These are phyloP conservation scores for Asterionellopsis glacialis DNA, from an alignment of 108 stramenopile genomes.

Conservation along the genomic window DNA sequence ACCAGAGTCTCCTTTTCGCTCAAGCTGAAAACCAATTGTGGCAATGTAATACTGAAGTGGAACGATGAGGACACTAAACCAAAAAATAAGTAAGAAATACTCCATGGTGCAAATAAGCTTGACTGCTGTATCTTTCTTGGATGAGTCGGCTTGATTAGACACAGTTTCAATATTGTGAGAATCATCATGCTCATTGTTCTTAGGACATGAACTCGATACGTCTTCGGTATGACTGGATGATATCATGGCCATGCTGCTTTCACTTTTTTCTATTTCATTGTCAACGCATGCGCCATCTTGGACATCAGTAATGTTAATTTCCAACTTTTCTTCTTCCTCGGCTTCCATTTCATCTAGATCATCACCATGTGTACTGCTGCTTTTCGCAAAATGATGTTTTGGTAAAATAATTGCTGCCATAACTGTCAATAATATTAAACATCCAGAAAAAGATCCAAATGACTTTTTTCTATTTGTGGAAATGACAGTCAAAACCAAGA, in stretches of 20 bases:
- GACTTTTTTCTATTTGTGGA: slow-evolving; percentile 3
- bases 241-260: neutral
- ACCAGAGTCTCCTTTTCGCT: slow-evolving; percentile 31
- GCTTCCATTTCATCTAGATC: neutral
- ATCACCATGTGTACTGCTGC: neutral
- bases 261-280: neutral
- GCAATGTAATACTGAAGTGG: slow-evolving; percentile 45
- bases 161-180: neutral
- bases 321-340: neutral
- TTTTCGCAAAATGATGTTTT: neutral
- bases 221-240: neutral
- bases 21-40: slow-evolving; percentile 35
- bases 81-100: slow-evolving; percentile 24
- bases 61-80: slow-evolving; percentile 31
- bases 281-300: neutral
- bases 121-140: slow-evolving; percentile 9
- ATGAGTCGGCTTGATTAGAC: neutral
- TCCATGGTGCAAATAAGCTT: slow-evolving; percentile 25
- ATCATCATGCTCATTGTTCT: neutral
- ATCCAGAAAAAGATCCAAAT: slow-evolving; percentile 14
- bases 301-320: neutral
- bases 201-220: neutral
- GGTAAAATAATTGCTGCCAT: slow-evolving; percentile 15
- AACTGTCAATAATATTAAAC: slow-evolving; percentile 14
- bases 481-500: slow-evolving; percentile 14